Evolutionary conservation across 495 filamentous ascomycete species (phyloP).

Genomic region (Neurospora sp.): DNA sequence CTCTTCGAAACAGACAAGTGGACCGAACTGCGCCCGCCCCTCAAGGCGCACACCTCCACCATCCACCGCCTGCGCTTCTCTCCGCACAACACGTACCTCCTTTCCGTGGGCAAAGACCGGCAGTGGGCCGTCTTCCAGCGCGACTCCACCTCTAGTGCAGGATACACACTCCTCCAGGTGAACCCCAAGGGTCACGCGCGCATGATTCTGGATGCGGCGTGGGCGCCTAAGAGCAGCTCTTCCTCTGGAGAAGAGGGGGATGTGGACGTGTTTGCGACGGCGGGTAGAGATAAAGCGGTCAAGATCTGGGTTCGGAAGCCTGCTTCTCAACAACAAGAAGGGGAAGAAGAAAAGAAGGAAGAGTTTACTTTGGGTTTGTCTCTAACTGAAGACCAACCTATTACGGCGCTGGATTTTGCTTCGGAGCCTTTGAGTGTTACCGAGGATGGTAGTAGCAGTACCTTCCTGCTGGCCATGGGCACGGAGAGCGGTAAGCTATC

Average conservation of each 20-base stretch:
- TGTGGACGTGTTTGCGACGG: constrained; percentile 61
- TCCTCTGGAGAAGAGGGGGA: background rate
- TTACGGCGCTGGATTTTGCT: constrained; percentile 70
- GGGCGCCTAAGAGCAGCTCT: constrained; percentile 47
- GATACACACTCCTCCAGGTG: constrained; percentile 45
- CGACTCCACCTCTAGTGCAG: constrained; percentile 21
- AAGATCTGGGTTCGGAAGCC: constrained; percentile 56
- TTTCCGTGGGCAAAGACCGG: constrained; percentile 86
- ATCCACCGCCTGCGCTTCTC: constrained; percentile 74
- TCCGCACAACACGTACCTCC: constrained; percentile 55
- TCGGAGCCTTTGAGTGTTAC: constrained; percentile 7
- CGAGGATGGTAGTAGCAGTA: constrained; percentile 22
- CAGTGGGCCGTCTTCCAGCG: constrained; percentile 76
- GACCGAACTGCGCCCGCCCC: constrained; percentile 76
- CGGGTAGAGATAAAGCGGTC: constrained; percentile 74
- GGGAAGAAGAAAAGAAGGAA: constrained; percentile 16
- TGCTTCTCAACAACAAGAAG: background rate
- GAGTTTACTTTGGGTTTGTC: constrained; percentile 17
- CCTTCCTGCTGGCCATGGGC: constrained; percentile 55
- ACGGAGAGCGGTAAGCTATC: constrained; percentile 46
- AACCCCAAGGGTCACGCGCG: constrained; percentile 80
- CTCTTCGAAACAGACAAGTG: constrained; percentile 77
- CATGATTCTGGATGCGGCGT: constrained; percentile 81
- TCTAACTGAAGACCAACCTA: constrained; percentile 34
- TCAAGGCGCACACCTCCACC: constrained; percentile 74